These are phyloP conservation scores for Neonectria neomacrospora DNA, from an alignment of 2,329 filamentous ascomycete species.

Conservation along the genomic window DNA sequence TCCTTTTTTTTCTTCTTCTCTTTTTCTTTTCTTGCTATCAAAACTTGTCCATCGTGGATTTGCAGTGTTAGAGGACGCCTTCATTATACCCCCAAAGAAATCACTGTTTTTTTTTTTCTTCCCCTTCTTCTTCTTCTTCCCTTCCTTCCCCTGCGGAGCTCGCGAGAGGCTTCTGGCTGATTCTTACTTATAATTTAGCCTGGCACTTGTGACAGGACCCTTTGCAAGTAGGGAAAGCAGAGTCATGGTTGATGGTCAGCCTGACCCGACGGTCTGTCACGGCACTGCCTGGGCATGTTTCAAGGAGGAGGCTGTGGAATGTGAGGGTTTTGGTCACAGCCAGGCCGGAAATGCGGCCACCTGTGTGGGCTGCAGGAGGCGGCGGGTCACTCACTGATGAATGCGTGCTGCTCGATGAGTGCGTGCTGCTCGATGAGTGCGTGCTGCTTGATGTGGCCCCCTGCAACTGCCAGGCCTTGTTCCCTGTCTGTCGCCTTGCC, in stretches of 20 bases:
- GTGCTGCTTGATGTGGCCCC: neutral
- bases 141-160: slow-evolving; percentile 17
- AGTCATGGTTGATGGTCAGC: slow-evolving; percentile 15
- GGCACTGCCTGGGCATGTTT: slow-evolving; percentile 22
- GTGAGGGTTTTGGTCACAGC: slow-evolving; percentile 24
- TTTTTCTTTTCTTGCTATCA: slow-evolving; percentile 17
- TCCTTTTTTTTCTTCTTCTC: slow-evolving; percentile 30
- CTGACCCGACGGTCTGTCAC: slow-evolving; percentile 31
- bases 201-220: slow-evolving; percentile 12
- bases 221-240: slow-evolving; percentile 10
- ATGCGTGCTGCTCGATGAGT: neutral
- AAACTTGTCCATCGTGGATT: slow-evolving; percentile 20
- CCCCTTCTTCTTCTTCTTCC: slow-evolving; percentile 20
- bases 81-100: slow-evolving; percentile 40
- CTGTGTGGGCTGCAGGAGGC: slow-evolving; percentile 1
- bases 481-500: neutral
- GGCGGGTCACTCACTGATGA: slow-evolving; percentile 14
- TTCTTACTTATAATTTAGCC: too few species aligned
- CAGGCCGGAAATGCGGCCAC: slow-evolving; percentile 32
- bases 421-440: neutral
- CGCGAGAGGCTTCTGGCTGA: slow-evolving; percentile 14
- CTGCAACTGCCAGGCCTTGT: neutral
- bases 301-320: slow-evolving; percentile 27
- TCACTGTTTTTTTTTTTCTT: slow-evolving; percentile 16
- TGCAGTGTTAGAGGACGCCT: slow-evolving; percentile 30